Evolutionary conservation across 1,284 basidiomycete species (phyloP).

Genomic region (Cryptococcus sp.): DNA sequence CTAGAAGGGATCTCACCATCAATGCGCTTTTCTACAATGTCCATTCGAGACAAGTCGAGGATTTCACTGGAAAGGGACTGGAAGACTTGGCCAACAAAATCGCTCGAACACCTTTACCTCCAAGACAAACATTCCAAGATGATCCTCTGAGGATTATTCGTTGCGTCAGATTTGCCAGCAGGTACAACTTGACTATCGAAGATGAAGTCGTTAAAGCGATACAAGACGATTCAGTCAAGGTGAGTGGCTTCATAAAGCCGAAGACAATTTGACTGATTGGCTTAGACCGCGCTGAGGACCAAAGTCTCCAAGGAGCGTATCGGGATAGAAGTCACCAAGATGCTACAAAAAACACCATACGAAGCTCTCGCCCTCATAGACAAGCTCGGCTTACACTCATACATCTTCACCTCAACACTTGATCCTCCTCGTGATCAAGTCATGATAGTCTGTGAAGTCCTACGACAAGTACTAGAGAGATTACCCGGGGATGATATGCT

Average conservation of each 20-base stretch:
- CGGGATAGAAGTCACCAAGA: conserved; percentile 83
- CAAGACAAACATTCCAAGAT: conserved; percentile 83
- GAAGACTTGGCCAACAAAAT: conserved; percentile 73
- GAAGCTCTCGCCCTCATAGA: conserved; percentile 69
- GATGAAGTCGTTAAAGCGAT: conserved; percentile 65
- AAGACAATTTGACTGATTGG: not conserved
- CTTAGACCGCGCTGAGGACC: conserved; percentile 54
- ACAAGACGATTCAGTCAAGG: conserved; percentile 65
- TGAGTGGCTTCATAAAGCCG: conserved; percentile 31
- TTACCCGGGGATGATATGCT: conserved; percentile 54
- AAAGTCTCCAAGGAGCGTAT: conserved; percentile 88
- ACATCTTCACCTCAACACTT: conserved; percentile 62
- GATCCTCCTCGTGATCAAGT: conserved; percentile 50
- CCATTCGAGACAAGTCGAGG: conserved; percentile 82
- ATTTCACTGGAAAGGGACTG: conserved; percentile 80
- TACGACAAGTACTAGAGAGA: conserved; percentile 50
- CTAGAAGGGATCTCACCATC: conserved; percentile 89
- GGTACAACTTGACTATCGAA: conserved; percentile 81
- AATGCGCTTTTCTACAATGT: conserved; percentile 97
- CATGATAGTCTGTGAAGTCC: conserved; percentile 59
- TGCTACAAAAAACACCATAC: conserved; percentile 74
- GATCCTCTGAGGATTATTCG: conserved; percentile 90
- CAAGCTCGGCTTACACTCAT: conserved; percentile 61
- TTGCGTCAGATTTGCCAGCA: conserved; percentile 84
- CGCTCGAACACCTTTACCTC: conserved; percentile 84